Evolutionary conservation across 768 basidiomycete species (phyloP), one percentile per base, ranked within the genome.

Genomic region (Exidia glandulosa): DNA sequence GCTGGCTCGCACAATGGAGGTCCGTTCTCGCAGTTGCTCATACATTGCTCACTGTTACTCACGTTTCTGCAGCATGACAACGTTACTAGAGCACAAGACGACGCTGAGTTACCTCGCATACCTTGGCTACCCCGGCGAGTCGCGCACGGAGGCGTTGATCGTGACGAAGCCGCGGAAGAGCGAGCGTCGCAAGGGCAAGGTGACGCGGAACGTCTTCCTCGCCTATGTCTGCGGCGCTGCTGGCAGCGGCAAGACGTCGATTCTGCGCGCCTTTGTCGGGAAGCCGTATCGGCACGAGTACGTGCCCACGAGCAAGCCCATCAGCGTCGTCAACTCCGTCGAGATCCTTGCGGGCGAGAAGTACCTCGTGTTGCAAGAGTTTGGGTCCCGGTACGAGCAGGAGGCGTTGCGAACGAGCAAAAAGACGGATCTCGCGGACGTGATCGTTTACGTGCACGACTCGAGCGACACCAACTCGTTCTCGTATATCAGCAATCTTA

Each of bases 1-100:
- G 93, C 1, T 99, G 95, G 95, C 75, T 98, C 30, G 95, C 95
- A 23, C 94, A 96, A 69, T 99, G 95, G 95, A 95, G 91, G 94
- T 93, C 57, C 64, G 78, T 71, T 27, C 50, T 10, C 3, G 50
- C 50, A 19, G 41, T 36, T 16, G 7, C 7, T 7, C 9, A 52
- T 6, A 2, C 19, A 32, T 37, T 23, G 34, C 50, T 9, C 12
- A 45, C 23, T 45, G 6, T 19, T 19, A 9, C 2, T 3, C 33
- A n/a, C 41, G 31, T 59, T 32, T n/a, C 33, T 41, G 4, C 62
- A 97, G 94, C 69, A 96, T 98, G 94, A 94, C 94, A 1, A 99
- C 95, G 0, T 79, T 98, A 0, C 80, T 98, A n/a, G 91, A 96
- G 63, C 87, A 95, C 67, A 87, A 83, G 70, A 89, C 87, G 16